Evolutionary conservation across 192 early-diverging fungal species (phyloP).

Genomic region (Mortierella alpina): DNA sequence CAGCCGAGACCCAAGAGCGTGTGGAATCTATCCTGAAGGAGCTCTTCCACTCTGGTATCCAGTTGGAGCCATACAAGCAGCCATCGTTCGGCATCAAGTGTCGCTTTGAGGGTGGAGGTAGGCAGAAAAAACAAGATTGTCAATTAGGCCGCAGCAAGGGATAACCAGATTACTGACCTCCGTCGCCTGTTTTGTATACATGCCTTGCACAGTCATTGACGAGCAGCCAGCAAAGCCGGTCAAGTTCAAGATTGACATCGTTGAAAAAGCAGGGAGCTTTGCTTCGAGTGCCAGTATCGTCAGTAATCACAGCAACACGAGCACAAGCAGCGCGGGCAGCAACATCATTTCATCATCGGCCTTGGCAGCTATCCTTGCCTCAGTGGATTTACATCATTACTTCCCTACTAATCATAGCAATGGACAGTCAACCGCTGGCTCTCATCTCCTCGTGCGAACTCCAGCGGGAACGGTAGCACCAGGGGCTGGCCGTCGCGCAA

Average conservation of each 20-base stretch:
- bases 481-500: constrained; percentile 26
- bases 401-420: background rate
- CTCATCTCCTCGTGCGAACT: background rate
- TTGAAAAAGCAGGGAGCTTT: constrained; percentile 21
- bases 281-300: constrained; percentile 8
- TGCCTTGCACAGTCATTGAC: constrained; percentile 13
- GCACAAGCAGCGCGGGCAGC: constrained; percentile 7
- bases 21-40: constrained; percentile 30
- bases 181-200: background rate
- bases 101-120: constrained; percentile 45
- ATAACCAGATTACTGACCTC: too few species aligned
- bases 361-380: constrained; percentile 21
- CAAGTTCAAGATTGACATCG: constrained; percentile 50
- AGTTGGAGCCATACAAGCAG: constrained; percentile 23
- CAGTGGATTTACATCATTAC: constrained; percentile 13
- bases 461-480: background rate
- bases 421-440: background rate
- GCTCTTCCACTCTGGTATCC: constrained; percentile 28
- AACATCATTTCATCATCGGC: constrained; percentile 24
- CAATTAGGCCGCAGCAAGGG: background rate
- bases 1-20: constrained; percentile 38
- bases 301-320: constrained; percentile 17
- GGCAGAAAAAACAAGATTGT: background rate
- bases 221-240: constrained; percentile 31
- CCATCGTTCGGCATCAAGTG: constrained; percentile 34